Conservation (phyloP, 202 grass and related monocot genomes). For the Digitaria exilis region DNA sequence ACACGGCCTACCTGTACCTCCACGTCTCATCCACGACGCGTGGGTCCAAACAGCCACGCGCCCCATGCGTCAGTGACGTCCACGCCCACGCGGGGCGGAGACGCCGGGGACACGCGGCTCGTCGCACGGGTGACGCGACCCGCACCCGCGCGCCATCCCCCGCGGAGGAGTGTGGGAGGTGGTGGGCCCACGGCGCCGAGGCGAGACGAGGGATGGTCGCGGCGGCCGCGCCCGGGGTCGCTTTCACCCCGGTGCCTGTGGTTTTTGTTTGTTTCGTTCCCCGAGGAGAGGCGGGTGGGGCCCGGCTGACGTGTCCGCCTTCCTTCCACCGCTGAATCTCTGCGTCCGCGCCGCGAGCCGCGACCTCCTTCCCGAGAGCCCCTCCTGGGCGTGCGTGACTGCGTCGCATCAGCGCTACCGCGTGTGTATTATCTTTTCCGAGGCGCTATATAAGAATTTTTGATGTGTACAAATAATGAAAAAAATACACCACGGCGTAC, state of each 20-base stretch:
- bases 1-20: neutral
- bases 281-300: neutral
- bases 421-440: no score
- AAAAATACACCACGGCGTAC: no score
- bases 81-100: no score
- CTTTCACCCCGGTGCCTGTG: slow-evolving; percentile 1
- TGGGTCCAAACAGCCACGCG: rapidly evolving
- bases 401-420: neutral
- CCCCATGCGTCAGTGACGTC: neutral
- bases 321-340: no score
- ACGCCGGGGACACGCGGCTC: no score
- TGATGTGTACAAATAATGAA: no score
- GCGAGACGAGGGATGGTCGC: slow-evolving; percentile 9
- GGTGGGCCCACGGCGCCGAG: neutral
- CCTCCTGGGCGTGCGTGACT: no score
- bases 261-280: neutral
- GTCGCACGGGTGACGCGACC: neutral
- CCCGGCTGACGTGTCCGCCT: neutral
- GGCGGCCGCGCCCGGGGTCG: slow-evolving; percentile 3
- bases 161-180: neutral
- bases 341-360: neutral
- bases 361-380: no score
- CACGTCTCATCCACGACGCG: neutral
- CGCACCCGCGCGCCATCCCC: neutral
- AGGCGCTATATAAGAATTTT: no score